Evolutionary conservation across 495 filamentous ascomycete species (phyloP), one percentile per base, ranked within the genome.

Genomic region (Penicillium subrubescens): DNA sequence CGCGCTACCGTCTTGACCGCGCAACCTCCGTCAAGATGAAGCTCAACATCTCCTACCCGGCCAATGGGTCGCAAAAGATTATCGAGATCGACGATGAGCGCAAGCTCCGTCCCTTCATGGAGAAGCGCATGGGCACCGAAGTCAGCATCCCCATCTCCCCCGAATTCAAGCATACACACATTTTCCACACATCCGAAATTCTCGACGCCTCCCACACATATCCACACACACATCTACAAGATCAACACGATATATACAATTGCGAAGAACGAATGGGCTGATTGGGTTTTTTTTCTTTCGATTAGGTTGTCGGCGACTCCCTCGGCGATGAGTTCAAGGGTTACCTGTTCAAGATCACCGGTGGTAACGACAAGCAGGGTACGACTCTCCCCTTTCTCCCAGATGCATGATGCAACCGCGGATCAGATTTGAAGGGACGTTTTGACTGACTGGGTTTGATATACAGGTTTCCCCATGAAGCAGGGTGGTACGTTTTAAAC

Each of bases 361-460:
- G 95, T 78, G 95, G 96, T 80, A 99, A 99, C 90, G 95, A 99
- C 91, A 99, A 99, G 91, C 95, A 99, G 86, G 95, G 79, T 81
- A 80, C 71, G 79, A 63, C 60, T 37, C 37, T 58, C 34, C 41
- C 43, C 34, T 44, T 19, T 48, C 27, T 54, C 27, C 21, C 27
- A 21, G 8, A 39, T 27, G 4, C 31, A 44, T 50, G 15, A 27
- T 8, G 29, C 29, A 34, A 19, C 62, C 27, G 31, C 60, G 54
- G 50, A 27, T 27, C 25, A 27, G 25, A 27, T 27, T 1, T 27
- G 4, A 27, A 27, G 25, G 25, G 25, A 27, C 25, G 25, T 27
- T 27, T 27, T 67, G 43, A 64, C 77, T 80, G 63, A 81, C 76
- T 60, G 46, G 35, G 31, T 37, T 60, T 25, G 25, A 61, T 59